Base-by-base conservation (phyloP, 768 basidiomycete species). In the Lactifluus hygrophoroides region DNA sequence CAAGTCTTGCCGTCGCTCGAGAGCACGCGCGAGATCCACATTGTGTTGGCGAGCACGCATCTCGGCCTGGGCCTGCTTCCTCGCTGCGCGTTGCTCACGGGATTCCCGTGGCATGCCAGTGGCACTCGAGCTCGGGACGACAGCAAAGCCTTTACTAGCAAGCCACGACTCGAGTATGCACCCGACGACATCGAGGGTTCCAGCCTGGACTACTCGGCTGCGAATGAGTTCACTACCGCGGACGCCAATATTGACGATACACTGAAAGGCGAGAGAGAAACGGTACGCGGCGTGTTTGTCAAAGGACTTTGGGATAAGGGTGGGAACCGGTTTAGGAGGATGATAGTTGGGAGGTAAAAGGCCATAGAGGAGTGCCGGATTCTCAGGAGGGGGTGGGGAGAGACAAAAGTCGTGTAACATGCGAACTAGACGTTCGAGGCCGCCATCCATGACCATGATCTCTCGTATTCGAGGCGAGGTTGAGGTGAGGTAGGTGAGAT, bases 381-480 rank as follows among this genome's bases (percentile, higher is more conserved):
- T 88, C 65, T 89, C 88, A 43, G 88, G 88, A 0, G 86, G 86
- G 1, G 90, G 88, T 1, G 90, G 90, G 61, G 79, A 84, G 23
- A 90, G 72, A 70, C 91, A 93, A 66, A 90, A 91, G 61, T 94
- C 90, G 66, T 88, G 88, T 10, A 95, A 78, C 62, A 99, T 91
- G 57, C 89, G 83, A 14, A 98, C 89, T 30, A 99, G 85, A 14
- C 95, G 86, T 69, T 99, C 96, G 17, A 99, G 83, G 1, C 96
- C 96, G 47, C 96, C 96, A 68, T 98, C 95, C 80, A 89, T 86
- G 28, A 94, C 95, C 82, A 99, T 90, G 66, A 96, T 97, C 74
- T 99, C 96, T 58, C 95, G 86, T 73, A 99, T 98, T 54, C 94
- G 85, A 2, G 96, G 94, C 0, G 94, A 96, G 6, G 96, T 97